Evolutionary conservation across 805 yeast genomes (phyloP), one percentile per base, ranked within the genome.

Genomic region (Teunomyces stri): DNA sequence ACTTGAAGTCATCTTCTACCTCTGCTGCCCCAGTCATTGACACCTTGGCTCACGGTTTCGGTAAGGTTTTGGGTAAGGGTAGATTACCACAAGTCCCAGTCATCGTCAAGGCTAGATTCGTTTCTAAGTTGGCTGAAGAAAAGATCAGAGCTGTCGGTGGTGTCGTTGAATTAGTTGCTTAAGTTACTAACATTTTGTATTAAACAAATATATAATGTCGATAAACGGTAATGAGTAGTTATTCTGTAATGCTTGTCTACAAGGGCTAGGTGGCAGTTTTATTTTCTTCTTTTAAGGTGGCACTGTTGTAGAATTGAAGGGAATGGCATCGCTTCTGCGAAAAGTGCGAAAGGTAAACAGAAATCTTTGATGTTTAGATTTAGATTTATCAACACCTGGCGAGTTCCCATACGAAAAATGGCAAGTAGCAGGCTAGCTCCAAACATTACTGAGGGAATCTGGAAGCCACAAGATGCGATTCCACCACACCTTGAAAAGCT

Each of bases 121-220:
- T 94, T 68, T 90, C 97, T 68, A 87, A 91, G 81, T 86, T 90
- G 75, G 99, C 99, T 75, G 99, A 94, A 86, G 91, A 94, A 84
- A 94, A 92, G 85, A 94, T 94, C 84, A 89, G 88, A 85, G 98
- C 96, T 74, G 99, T 86, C 74, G 99, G 99, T 82, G 99, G 99
- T 88, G 99, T 88, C 74, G 95, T 94, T 77, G 99, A 94, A 84
- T 88, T 94, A 75, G 79, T 94, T 76, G 99, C 99, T 79, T 94
- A 89, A 87, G 59, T 66, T 44, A 48, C 40, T 22, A 18, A 42
- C 37, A 41, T 46, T 46, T 38, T 37, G 40, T 37, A 37, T 37
- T 37, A 37, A 37, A 37, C 40, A 37, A 37, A 37, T 37, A 37
- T 37, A 37, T 37, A 37, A 37, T 37, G 40, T 37, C 40, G 40